These are phyloP conservation scores for Suillus ampliporus DNA, from an alignment of 768 basidiomycete genomes.

Conservation along the genomic window DNA sequence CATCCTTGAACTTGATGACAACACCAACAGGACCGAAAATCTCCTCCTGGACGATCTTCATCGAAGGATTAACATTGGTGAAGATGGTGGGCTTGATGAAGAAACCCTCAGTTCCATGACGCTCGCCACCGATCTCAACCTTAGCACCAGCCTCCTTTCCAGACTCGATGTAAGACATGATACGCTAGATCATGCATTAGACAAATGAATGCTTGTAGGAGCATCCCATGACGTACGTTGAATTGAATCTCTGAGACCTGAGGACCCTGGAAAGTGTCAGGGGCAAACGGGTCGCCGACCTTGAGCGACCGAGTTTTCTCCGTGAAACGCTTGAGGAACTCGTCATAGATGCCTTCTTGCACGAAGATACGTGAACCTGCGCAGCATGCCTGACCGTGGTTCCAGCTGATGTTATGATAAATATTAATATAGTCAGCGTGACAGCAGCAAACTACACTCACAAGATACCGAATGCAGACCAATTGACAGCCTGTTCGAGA, in stretches of 20 bases:
- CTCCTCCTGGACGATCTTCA: constrained; percentile 78
- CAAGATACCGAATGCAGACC: constrained; percentile 74
- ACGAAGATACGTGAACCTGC: constrained; percentile 86
- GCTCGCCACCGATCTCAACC: constrained; percentile 65
- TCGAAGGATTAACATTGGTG: constrained; percentile 65
- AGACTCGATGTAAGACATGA: constrained; percentile 78
- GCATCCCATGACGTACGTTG: constrained; percentile 51
- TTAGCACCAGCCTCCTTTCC: constrained; percentile 77
- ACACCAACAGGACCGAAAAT: constrained; percentile 85
- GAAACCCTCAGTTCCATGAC: constrained; percentile 64
- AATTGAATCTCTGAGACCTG: constrained; percentile 79
- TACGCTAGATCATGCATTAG: constrained; percentile 50
- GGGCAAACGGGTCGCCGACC: constrained; percentile 74
- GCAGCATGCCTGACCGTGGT: constrained; percentile 80
- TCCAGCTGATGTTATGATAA: constrained; percentile 51
- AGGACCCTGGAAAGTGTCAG: constrained; percentile 72
- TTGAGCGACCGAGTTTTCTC: constrained; percentile 58
- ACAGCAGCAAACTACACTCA: constrained; percentile 41
- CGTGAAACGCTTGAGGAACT: constrained; percentile 67
- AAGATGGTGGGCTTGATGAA: constrained; percentile 82
- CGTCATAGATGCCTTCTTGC: constrained; percentile 79
- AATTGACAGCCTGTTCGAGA: constrained; percentile 70
- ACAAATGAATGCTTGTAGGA: not conserved
- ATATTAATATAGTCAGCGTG: constrained; percentile 10
- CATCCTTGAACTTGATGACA: constrained; percentile 75